Base-by-base conservation (phyloP, 768 basidiomycete genomes). In the Kwoniella heveanensis region DNA sequence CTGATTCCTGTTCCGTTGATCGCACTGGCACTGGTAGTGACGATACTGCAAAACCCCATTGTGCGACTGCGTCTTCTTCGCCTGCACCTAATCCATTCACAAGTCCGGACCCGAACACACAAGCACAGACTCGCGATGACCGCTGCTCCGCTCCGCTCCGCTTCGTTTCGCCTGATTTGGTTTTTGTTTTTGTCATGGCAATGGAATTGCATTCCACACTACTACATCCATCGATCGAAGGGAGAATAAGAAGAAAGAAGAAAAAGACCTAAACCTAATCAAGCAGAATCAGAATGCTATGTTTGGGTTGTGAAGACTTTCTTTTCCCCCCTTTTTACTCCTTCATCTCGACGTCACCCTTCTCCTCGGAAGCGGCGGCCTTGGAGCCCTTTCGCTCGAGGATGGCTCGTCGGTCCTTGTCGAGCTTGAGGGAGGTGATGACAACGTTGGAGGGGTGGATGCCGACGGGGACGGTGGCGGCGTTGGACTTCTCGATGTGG, bases 371-470 rank as follows among this genome's bases (percentile, higher is more conserved):
- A 56, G 63, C 59, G 46, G 54, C 60, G 44, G 71, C 65, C 64
- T 77, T 77, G 36, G 62, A 49, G 44, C 73, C 70, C 76, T 80
- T 81, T 57, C 81, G 75, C 57, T 71, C 72, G 52, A 82, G 68
- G 70, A 81, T 77, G 52, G 75, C 77, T 65, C 71, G 64, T 67
- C 81, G 73, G 81, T 82, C 81, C 55, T 69, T 70, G 73, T 77
- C 77, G 67, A 78, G 77, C 70, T 98, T 96, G 82, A 96, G 86
- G 76, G 84, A 90, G 70, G 88, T 88, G 80, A 99, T 92, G 68
- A 95, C 90, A 57, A 97, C 92, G 80, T 96, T 98, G 84, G 90
- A 91, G 62, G 95, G 93, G 85, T 95, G 90, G 74, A 99, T 87
- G 71, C 93, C 92, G 74, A 99, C 93, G 76, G 90, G 90, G 63